Conservation (phyloP, 2,329 filamentous ascomycete genomes). For the Fusarium penzigii region DNA sequence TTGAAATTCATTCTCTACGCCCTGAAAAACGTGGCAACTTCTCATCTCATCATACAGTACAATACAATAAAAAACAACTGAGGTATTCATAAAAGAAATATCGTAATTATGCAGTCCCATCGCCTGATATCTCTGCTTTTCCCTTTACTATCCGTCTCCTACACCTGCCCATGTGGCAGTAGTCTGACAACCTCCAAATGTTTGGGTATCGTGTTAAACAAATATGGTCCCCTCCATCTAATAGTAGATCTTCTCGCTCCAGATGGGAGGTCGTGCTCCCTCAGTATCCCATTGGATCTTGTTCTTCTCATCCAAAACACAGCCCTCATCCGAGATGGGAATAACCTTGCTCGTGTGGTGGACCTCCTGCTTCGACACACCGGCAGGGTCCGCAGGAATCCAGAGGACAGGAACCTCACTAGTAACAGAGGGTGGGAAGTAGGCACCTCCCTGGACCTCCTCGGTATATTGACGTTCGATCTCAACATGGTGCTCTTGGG, state of each 20-base stretch:
- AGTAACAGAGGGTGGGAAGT: constrained; percentile 69
- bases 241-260: constrained; percentile 47
- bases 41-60: not conserved
- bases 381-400: constrained; percentile 72
- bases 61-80: not conserved
- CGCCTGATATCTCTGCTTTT: not conserved
- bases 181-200: constrained; percentile 24
- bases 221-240: constrained; percentile 27
- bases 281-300: constrained; percentile 44
- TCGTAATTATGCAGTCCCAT: not conserved
- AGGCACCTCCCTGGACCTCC: constrained; percentile 66
- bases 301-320: constrained; percentile 67
- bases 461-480: constrained; percentile 59
- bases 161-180: constrained; percentile 4
- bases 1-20: not conserved
- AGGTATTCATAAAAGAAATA: not conserved
- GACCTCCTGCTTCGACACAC: constrained; percentile 72
- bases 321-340: constrained; percentile 71
- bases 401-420: constrained; percentile 66
- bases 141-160: not conserved
- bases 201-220: constrained; percentile 28
- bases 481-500: constrained; percentile 50
- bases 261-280: constrained; percentile 45
- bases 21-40: not conserved
- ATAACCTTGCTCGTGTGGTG: constrained; percentile 66